Base-by-base conservation (phyloP, 2,329 filamentous ascomycete species). In the Microcyclospora pomicola region DNA sequence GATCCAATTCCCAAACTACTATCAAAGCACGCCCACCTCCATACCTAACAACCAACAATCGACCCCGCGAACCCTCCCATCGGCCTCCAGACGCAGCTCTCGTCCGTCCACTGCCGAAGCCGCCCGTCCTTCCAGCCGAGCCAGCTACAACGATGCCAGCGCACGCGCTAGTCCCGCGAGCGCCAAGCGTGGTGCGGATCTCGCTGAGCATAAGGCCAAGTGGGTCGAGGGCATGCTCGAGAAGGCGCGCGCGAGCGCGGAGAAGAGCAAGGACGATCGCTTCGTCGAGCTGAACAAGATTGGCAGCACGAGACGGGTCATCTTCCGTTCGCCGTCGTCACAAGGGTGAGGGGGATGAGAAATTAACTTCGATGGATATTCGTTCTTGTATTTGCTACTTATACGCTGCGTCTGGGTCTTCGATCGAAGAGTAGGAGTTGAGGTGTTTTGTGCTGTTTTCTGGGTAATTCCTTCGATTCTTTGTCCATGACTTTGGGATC, bases 221-320 rank as follows among this genome's bases (percentile, higher is more conserved):
- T 91, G 83, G 83, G 80, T 91, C 9, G 80, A 87, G 58, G 82
- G 77, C 44, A 80, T 91, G 64, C 80, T 85, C 62, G 80, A 83
- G 52, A 80, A 83, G 54, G 83, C 86, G 31, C 73, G 80, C 42
- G 80, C 76, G 42, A 82, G 78, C 52, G 50, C 49, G 11, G 63
- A 64, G 50, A 60, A 61, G 44, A 48, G 42, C 32, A 50, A 58
- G 15, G 59, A 56, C 31, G 46, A 44, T 45, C 47, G 45, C 32
- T 82, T 85, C 58, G 78, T 77, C 14, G 78, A 84, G 46, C 60
- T 86, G 47, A 78, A 80, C 33, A 82, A 73, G 55, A 75, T 79
- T 5, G 81, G 82, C 2, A 73, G 72, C 6, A 86, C 82, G 12
- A 81, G 81, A 63, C 71, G 82, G 48, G 56, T 87, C 36, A 83